These are phyloP conservation scores for Tetrahymena thermophila DNA, from an alignment of 73 alveolate species.

Conservation along the genomic window DNA sequence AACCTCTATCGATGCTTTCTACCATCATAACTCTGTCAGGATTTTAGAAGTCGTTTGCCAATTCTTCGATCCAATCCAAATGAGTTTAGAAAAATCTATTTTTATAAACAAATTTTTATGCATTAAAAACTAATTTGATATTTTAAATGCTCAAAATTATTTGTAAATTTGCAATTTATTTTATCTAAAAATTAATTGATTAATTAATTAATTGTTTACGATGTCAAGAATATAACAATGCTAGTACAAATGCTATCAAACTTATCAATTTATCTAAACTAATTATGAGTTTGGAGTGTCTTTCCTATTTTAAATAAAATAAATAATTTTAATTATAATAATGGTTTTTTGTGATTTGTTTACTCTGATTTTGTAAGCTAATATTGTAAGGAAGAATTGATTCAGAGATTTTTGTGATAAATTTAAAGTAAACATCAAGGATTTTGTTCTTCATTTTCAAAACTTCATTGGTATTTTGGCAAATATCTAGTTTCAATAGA, in stretches of 20 bases:
- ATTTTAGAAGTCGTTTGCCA: background rate
- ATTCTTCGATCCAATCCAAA: constrained; percentile 34
- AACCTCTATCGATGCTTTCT: constrained; percentile 5
- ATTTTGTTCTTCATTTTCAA: background rate
- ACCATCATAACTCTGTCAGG: constrained; percentile 1
- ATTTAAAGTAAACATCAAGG: background rate
- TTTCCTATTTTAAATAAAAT: background rate
- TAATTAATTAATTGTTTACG: background rate
- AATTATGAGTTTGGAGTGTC: background rate
- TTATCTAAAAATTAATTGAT: background rate
- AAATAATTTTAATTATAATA: background rate
- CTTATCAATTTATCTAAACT: background rate
- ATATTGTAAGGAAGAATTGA: background rate
- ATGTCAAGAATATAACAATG: background rate
- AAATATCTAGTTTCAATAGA: background rate
- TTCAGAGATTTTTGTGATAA: background rate
- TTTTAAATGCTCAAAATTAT: background rate
- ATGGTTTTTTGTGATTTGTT: background rate
- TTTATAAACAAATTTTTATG: background rate
- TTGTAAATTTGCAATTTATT: background rate
- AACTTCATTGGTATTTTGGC: background rate
- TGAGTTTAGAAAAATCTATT: constrained; percentile 20
- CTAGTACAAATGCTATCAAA: background rate
- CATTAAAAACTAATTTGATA: too few relatives aligned
- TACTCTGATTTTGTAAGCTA: background rate